Evolutionary conservation across 805 yeast species (phyloP).

Genomic region (Saturnispora gosingensis): DNA sequence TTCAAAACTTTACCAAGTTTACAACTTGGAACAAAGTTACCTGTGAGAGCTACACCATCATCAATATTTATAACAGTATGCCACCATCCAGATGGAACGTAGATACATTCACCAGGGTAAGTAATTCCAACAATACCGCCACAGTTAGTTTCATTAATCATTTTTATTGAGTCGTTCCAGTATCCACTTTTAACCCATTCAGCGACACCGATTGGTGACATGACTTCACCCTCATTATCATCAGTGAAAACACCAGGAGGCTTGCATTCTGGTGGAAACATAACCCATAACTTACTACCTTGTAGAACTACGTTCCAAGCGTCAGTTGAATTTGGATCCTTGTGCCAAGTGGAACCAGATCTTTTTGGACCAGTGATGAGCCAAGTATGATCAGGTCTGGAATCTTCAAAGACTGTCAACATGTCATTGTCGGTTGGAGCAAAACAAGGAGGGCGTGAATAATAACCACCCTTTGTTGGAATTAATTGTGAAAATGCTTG

Average conservation of each 20-base stretch:
- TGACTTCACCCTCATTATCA: conserved; percentile 74
- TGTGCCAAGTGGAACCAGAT: conserved; percentile 85
- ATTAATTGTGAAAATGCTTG: conserved; percentile 49
- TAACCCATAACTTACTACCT: conserved; percentile 79
- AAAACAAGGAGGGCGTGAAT: conserved; percentile 11
- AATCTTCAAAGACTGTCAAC: conserved; percentile 26
- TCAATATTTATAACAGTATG: conserved; percentile 82
- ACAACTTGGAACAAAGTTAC: conserved; percentile 70
- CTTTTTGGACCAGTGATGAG: conserved; percentile 73
- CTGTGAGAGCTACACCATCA: conserved; percentile 79
- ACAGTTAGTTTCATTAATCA: conserved; percentile 31
- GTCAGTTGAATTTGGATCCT: conserved; percentile 83
- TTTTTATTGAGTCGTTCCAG: conserved; percentile 54
- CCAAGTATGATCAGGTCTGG: conserved; percentile 92
- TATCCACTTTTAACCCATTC: conserved; percentile 86
- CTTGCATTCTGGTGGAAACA: conserved; percentile 66
- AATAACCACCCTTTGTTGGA: conserved; percentile 10
- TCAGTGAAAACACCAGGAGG: conserved; percentile 86
- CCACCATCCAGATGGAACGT: conserved; percentile 98
- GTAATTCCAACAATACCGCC: conserved; percentile 53
- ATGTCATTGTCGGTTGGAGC: conserved; percentile 42
- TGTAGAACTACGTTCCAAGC: conserved; percentile 81
- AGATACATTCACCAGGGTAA: conserved; percentile 72
- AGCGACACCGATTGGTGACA: conserved; percentile 85
- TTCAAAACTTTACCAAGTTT: conserved; percentile 52